Conservation (phyloP, 495 filamentous ascomycete genomes). For the Penicillium arizonense region DNA sequence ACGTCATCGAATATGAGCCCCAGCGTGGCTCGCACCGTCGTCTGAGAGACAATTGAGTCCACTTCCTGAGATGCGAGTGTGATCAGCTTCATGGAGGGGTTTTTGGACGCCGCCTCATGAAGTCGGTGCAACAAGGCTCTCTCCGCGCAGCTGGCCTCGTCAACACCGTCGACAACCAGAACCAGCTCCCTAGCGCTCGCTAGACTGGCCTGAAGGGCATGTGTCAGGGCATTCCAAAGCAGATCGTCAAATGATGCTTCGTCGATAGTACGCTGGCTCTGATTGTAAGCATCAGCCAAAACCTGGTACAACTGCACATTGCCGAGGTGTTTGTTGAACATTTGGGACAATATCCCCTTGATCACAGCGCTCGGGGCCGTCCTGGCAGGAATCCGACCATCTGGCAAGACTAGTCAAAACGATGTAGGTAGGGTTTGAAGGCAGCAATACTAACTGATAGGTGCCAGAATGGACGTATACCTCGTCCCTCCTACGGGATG, state of each 20-base stretch:
- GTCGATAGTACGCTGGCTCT: conserved; percentile 6
- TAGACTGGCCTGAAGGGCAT: conserved; percentile 7
- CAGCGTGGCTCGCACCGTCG: too few relatives aligned
- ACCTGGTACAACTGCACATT: conserved; percentile 24
- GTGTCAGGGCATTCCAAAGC: too few relatives aligned
- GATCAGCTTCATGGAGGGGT: conserved; percentile 18
- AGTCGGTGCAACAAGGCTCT: conserved; percentile 10
- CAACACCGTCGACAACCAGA: conserved; percentile 22
- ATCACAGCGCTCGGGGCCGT: too few relatives aligned
- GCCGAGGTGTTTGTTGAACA: conserved; percentile 22
- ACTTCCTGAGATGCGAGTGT: conserved; percentile 17
- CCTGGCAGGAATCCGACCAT: too few relatives aligned
- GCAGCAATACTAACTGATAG: conserved; percentile 21
- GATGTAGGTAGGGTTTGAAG: neutral
- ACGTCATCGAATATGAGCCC: too few relatives aligned
- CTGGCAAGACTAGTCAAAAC: too few relatives aligned
- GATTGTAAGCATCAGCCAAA: conserved; percentile 17
- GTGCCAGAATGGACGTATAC: conserved; percentile 20
- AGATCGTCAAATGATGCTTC: conserved; percentile 12
- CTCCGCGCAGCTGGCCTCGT: conserved; percentile 22
- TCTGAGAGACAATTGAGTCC: neutral
- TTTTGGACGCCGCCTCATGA: conserved; percentile 8
- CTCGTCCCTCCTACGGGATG: conserved; percentile 22
- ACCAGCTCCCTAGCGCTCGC: conserved; percentile 19
- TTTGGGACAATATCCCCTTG: conserved; percentile 20